Evolutionary conservation across 306 rosid species (phyloP).

Genomic region (Cucurbita argyrosperma): DNA sequence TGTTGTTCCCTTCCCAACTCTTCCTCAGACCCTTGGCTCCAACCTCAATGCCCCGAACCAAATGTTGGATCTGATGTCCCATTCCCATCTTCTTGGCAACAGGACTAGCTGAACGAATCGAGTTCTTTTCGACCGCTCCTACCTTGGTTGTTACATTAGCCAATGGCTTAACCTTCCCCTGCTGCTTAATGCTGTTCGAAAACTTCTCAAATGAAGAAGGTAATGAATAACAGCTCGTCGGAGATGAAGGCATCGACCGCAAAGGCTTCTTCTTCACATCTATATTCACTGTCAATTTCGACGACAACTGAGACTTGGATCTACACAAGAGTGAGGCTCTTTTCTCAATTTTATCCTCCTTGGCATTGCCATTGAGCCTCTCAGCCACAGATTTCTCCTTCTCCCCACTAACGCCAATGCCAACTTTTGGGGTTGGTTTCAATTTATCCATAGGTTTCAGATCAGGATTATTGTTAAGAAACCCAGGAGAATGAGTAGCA

Average conservation of each 20-base stretch:
- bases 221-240: constrained; percentile 73
- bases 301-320: constrained; percentile 31
- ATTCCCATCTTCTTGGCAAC: constrained; percentile 24
- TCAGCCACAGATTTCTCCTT: constrained; percentile 18
- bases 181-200: constrained; percentile 57
- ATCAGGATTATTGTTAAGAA: constrained; percentile 37
- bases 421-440: constrained; percentile 26
- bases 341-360: constrained; percentile 45
- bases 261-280: constrained; percentile 64
- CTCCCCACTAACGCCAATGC: constrained; percentile 21
- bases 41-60: constrained; percentile 73
- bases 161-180: constrained; percentile 40
- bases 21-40: constrained; percentile 87
- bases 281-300: constrained; percentile 27
- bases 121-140: constrained; percentile 37
- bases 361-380: constrained; percentile 27
- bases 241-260: constrained; percentile 71
- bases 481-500: constrained; percentile 63
- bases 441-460: constrained; percentile 23
- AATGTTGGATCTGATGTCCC: constrained; percentile 50
- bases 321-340: constrained; percentile 23
- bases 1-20: constrained; percentile 94
- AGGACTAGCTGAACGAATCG: constrained; percentile 49
- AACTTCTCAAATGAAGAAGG: constrained; percentile 82
- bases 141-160: constrained; percentile 25